Conservation (phyloP, 2,329 filamentous ascomycete species). For the Reticulascus tulasneorum region DNA sequence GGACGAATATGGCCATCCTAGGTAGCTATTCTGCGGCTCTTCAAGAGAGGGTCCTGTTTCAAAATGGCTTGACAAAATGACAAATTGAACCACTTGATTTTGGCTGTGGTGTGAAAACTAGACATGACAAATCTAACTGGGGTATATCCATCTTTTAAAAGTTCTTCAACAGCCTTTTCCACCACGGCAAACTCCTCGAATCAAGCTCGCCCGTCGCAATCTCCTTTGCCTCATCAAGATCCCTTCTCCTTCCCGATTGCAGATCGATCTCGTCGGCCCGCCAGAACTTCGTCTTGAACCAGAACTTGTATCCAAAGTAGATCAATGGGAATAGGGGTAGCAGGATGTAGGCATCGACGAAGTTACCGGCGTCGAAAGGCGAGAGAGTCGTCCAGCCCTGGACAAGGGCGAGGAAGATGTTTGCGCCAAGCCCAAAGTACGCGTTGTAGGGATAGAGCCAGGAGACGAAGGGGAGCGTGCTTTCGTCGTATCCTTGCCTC, state of each 20-base stretch:
- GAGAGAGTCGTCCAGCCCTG: slow-evolving; percentile 59
- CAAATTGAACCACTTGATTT: too few relatives aligned
- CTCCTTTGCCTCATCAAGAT: slow-evolving; percentile 45
- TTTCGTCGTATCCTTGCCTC: slow-evolving; percentile 50
- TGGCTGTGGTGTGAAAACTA: too few relatives aligned
- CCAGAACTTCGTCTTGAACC: slow-evolving; percentile 50
- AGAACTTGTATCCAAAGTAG: slow-evolving; percentile 50
- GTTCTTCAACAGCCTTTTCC: slow-evolving; percentile 38
- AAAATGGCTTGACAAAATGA: too few relatives aligned
- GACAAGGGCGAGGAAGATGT: slow-evolving; percentile 55
- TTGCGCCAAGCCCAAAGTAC: slow-evolving; percentile 55
- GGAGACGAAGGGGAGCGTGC: slow-evolving; percentile 53
- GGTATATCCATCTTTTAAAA: slow-evolving; percentile 27
- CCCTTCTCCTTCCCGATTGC: slow-evolving; percentile 49
- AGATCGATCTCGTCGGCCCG: slow-evolving; percentile 51
- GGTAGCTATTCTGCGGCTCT: too few relatives aligned
- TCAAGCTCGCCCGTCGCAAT: slow-evolving; percentile 21
- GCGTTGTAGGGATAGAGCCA: slow-evolving; percentile 54
- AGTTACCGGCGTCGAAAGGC: slow-evolving; percentile 54
- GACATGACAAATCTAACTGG: too few relatives aligned
- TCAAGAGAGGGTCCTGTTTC: too few relatives aligned
- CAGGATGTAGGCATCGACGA: slow-evolving; percentile 61
- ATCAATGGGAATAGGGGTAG: slow-evolving; percentile 57
- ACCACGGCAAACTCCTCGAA: slow-evolving; percentile 26
- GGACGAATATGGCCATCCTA: too few relatives aligned